Evolutionary conservation across 306 rosid species (phyloP).

Genomic region (Hippophae tibetana): DNA sequence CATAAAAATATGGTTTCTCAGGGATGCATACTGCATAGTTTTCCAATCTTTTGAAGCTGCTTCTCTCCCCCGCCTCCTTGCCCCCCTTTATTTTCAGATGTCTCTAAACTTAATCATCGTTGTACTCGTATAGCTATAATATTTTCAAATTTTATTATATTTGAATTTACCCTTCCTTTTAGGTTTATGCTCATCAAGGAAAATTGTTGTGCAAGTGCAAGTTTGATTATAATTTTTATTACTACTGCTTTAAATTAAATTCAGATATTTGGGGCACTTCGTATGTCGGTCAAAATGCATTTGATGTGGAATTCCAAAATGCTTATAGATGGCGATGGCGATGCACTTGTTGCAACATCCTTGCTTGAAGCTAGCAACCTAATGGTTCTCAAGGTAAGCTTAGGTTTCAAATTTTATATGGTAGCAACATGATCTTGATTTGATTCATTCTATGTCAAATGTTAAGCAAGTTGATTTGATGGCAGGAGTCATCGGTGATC

Average conservation of each 20-base stretch:
- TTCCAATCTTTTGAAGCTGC: too few relatives aligned
- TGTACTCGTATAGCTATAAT: background rate
- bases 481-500: slow-evolving; percentile 79
- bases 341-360: slow-evolving; percentile 70
- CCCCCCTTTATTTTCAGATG: too few relatives aligned
- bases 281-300: slow-evolving; percentile 91
- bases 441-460: slow-evolving; percentile 16
- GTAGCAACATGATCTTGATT: slow-evolving; percentile 14
- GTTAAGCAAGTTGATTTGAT: slow-evolving; percentile 20
- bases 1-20: too few relatives aligned
- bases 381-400: slow-evolving; percentile 77
- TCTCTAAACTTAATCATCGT: background rate
- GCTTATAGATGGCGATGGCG: slow-evolving; percentile 64
- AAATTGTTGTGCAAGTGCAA: background rate
- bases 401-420: slow-evolving; percentile 16
- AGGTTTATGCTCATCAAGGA: background rate
- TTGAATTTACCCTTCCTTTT: background rate
- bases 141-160: background rate
- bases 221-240: slow-evolving; percentile 1
- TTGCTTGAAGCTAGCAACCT: slow-evolving; percentile 90
- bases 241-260: background rate
- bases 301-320: slow-evolving; percentile 87
- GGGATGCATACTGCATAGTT: too few relatives aligned
- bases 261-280: slow-evolving; percentile 94
- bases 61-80: too few relatives aligned